Base-by-base conservation (phyloP, 208 protist species). In the Wallacemonas sp. region DNA sequence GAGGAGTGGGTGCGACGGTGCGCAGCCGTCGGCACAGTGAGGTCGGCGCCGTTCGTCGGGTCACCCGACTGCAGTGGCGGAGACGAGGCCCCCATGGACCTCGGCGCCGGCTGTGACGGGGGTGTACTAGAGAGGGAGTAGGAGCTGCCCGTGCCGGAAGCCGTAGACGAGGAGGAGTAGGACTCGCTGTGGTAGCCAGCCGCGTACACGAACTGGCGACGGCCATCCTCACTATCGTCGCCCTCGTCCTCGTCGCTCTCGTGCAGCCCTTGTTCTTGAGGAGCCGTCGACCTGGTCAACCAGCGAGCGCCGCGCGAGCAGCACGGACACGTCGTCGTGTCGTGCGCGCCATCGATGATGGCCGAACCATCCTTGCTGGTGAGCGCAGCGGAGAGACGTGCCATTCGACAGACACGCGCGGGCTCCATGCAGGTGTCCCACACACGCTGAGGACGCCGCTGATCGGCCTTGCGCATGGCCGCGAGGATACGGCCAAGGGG, bases 381-480 rank as follows among this genome's bases (percentile, higher is more conserved):
- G 16, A 59, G 31, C 3, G 29, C 32, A 12, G 31, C 32, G 8
- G 52, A 16, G 29, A 59, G 16, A 3, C 52, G 52, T 14, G 31
- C 31, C 31, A 59, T 8, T 22, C 52, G 52, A 23, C 52, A 59
- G n/a, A 39, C 31, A 7, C 52, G 52, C 22, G 52, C 22, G 10
- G 26, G 31, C 31, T n/a, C 16, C 16, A 41, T 39, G 32, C 52
- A 33, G 29, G 16, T 29, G 16, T 41, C 32, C 52, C 52, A 59
- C 7, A 5, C 29, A 26, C 31, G 8, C 10, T 29, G 31, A 39
- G 8, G 5, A 11, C 67, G 31, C 18, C 78, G 69, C 54, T 62
- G 71, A 33, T 80, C 76, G 14, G 72, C 80, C 25, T 74, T 74
- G 36, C n/a, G 41, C 33, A 79, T 63, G 33, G 70, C 75, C 7